These are phyloP conservation scores for Colletotrichum caudatum DNA, from an alignment of 2,329 filamentous ascomycete species.

Conservation along the genomic window DNA sequence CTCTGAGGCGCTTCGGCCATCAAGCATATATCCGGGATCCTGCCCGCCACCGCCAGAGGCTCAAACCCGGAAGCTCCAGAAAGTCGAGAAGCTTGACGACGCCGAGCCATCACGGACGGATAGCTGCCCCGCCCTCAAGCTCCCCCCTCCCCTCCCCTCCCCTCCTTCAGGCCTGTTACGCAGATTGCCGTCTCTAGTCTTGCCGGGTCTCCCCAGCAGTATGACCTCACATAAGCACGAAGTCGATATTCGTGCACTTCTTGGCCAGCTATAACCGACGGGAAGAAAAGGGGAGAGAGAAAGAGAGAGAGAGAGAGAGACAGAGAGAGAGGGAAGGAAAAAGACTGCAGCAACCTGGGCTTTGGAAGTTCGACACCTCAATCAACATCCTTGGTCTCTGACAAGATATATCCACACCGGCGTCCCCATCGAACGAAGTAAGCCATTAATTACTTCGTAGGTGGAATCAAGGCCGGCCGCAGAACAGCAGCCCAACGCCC, in stretches of 20 bases:
- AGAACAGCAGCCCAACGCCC: slow-evolving; percentile 33
- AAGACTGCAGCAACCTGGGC: neutral
- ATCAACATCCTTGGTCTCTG: neutral
- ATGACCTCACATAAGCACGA: slow-evolving; percentile 41
- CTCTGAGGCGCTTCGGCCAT: slow-evolving; percentile 31
- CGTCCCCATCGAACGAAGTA: slow-evolving; percentile 7
- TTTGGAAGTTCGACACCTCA: neutral
- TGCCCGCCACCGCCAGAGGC: slow-evolving; percentile 8
- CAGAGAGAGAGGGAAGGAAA: neutral
- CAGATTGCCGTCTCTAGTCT: slow-evolving; percentile 23
- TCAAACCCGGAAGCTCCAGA: slow-evolving; percentile 3
- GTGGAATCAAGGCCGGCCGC: slow-evolving; percentile 18
- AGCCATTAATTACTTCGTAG: neutral
- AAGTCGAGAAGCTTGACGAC: neutral
- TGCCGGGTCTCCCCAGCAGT: slow-evolving; percentile 29
- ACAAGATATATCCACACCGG: neutral
- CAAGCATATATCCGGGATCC: slow-evolving; percentile 30
- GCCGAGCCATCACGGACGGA: slow-evolving; percentile 14
- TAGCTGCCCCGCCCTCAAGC: slow-evolving; percentile 26
- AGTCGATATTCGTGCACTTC: slow-evolving; percentile 9
- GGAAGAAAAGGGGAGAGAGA: too few relatives aligned
- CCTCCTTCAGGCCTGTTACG: slow-evolving; percentile 13
- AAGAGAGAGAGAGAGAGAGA: too few relatives aligned
- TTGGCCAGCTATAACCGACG: slow-evolving; percentile 14
- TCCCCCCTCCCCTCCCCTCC: neutral